These are phyloP conservation scores for Aspergillus flavus DNA, from an alignment of 2,329 filamentous ascomycete species.

Conservation along the genomic window DNA sequence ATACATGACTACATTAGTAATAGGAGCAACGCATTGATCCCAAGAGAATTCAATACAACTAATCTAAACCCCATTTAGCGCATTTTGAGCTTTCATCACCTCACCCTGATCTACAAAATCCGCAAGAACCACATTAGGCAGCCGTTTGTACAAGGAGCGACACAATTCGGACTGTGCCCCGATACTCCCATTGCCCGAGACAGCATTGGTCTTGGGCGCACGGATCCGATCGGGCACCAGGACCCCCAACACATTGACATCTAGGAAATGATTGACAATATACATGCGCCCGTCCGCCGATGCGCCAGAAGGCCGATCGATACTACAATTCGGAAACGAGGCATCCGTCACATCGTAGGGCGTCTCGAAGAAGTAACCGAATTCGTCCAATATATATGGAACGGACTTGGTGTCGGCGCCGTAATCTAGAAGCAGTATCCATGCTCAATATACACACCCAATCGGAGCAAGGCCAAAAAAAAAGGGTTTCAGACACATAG, in stretches of 20 bases:
- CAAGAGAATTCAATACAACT: neutral
- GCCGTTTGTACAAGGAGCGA: slow-evolving; percentile 38
- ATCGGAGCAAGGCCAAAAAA: neutral
- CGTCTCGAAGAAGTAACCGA: slow-evolving; percentile 52
- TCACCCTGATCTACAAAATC: slow-evolving; percentile 51
- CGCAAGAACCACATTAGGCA: slow-evolving; percentile 48
- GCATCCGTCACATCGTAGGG: slow-evolving; percentile 46
- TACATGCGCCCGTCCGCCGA: slow-evolving; percentile 47
- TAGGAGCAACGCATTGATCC: neutral
- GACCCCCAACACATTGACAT: slow-evolving; percentile 45
- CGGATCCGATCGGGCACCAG: slow-evolving; percentile 45
- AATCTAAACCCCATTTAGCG: slow-evolving; percentile 40
- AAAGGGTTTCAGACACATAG: neutral
- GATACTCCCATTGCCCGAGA: slow-evolving; percentile 46
- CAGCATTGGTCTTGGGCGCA: slow-evolving; percentile 47
- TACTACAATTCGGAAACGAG: slow-evolving; percentile 45
- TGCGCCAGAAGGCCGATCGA: slow-evolving; percentile 47
- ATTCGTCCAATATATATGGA: slow-evolving; percentile 48
- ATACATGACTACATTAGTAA: neutral
- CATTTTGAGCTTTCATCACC: slow-evolving; percentile 44
- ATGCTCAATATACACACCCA: neutral
- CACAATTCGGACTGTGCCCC: slow-evolving; percentile 46
- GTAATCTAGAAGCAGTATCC: slow-evolving; percentile 35
- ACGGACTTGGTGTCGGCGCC: slow-evolving; percentile 41
- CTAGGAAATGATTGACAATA: slow-evolving; percentile 53